Evolutionary conservation across 352 stramenopile species (phyloP).

Genomic region (Pythium volutum): DNA sequence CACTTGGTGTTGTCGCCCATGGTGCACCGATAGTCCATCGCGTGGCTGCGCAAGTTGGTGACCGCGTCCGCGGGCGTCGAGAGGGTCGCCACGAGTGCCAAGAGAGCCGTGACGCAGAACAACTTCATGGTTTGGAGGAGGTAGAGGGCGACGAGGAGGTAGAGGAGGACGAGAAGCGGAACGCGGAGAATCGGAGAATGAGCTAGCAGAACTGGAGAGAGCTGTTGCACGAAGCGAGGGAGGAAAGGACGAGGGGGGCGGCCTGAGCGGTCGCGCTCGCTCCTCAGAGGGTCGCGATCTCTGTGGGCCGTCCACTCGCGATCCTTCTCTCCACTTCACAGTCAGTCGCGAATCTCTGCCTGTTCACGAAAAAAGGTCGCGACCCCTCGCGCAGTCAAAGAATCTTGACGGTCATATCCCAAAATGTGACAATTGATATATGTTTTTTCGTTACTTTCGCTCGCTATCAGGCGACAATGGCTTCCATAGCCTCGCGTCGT

Average conservation of each 20-base stretch:
- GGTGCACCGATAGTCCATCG: not conserved
- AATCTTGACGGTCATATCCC: too few relatives aligned
- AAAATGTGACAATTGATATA: not conserved
- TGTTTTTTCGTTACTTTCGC: not conserved
- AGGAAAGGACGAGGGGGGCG: not conserved
- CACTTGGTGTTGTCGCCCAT: not conserved
- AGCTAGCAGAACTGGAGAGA: not conserved
- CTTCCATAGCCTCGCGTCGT: constrained; percentile 41
- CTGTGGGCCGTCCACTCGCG: too few relatives aligned
- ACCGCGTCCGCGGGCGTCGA: not conserved
- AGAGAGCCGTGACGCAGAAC: not conserved
- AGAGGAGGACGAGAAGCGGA: not conserved
- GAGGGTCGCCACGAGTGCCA: not conserved
- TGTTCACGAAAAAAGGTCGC: too few relatives aligned
- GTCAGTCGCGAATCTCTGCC: too few relatives aligned
- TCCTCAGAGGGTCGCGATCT: too few relatives aligned
- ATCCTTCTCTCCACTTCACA: too few relatives aligned
- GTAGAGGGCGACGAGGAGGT: not conserved
- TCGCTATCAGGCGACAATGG: not conserved
- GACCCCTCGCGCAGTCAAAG: too few relatives aligned
- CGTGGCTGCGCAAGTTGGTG: not conserved
- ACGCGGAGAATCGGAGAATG: not conserved
- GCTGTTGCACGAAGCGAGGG: not conserved
- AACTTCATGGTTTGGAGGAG: not conserved
- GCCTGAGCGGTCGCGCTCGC: too few relatives aligned